Conservation (phyloP, 2,329 filamentous ascomycete genomes). For the Ceratocystis alfenasii region DNA sequence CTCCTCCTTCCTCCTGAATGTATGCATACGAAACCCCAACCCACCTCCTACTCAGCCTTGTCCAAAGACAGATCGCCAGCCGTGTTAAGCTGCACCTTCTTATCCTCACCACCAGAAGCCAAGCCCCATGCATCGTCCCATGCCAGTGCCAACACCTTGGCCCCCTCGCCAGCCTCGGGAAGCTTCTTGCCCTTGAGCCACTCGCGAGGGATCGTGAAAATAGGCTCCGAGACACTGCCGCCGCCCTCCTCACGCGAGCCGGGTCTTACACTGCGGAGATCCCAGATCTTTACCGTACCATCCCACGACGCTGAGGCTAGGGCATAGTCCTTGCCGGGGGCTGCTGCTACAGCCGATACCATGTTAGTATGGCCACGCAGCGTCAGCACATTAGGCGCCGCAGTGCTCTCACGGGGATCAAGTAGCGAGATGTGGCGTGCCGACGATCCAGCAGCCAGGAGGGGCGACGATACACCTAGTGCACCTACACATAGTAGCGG, state of each 20-base stretch:
- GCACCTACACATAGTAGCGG: slow-evolving; percentile 69
- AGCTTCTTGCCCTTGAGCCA: slow-evolving; percentile 53
- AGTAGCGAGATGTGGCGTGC: slow-evolving; percentile 85
- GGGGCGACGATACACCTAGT: slow-evolving; percentile 40
- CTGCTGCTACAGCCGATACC: slow-evolving; percentile 37
- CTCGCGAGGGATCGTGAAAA: slow-evolving; percentile 67
- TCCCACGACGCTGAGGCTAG: slow-evolving; percentile 85
- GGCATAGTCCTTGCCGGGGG: slow-evolving; percentile 59
- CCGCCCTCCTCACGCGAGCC: slow-evolving; percentile 47
- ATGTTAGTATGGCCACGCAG: slow-evolving; percentile 77
- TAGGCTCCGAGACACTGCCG: slow-evolving; percentile 55
- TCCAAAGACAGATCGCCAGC: slow-evolving; percentile 18
- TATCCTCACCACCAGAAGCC: slow-evolving; percentile 85
- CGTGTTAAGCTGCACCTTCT: slow-evolving; percentile 80
- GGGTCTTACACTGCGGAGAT: slow-evolving; percentile 61
- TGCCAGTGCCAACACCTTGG: slow-evolving; percentile 77
- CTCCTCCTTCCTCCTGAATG: not conserved
- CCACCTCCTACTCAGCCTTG: slow-evolving; percentile 7
- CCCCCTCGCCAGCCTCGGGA: slow-evolving; percentile 62
- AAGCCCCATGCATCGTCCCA: slow-evolving; percentile 85
- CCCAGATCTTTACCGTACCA: slow-evolving; percentile 87
- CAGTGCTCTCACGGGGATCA: slow-evolving; percentile 70
- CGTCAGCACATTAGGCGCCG: slow-evolving; percentile 74
- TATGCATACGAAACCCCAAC: not conserved
- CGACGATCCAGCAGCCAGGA: slow-evolving; percentile 63